phyloP scores from a whole-genome alignment of 805 yeast genomes.

The Lipomyces kockii region DNA sequence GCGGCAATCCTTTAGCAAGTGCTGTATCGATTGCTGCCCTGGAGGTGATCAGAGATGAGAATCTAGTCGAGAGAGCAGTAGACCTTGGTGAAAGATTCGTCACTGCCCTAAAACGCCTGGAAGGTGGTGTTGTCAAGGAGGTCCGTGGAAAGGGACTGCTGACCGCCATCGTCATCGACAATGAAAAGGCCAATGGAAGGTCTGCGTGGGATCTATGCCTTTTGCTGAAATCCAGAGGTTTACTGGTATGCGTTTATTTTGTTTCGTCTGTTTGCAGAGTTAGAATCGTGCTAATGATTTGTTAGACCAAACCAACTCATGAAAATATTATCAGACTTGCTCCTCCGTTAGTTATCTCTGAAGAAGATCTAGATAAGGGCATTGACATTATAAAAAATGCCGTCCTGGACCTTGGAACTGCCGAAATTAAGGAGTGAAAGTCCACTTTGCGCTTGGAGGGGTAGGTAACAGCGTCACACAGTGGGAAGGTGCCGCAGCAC shows the following conservation, averaged over 20 bases:
- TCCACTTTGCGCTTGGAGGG: not conserved
- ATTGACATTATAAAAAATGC: constrained; percentile 70
- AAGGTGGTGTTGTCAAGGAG: constrained; percentile 58
- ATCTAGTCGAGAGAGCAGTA: constrained; percentile 76
- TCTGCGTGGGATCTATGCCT: constrained; percentile 96
- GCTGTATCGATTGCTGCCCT: constrained; percentile 92
- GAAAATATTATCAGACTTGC: constrained; percentile 94
- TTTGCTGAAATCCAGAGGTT: constrained; percentile 84
- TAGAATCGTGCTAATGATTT: not conserved
- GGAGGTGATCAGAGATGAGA: constrained; percentile 85
- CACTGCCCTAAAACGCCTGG: constrained; percentile 47
- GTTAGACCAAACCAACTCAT: constrained; percentile 83
- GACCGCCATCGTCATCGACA: constrained; percentile 89
- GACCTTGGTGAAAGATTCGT: constrained; percentile 73
- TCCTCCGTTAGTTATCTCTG: constrained; percentile 90
- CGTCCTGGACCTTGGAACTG: constrained; percentile 51
- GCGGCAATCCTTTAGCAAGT: constrained; percentile 96
- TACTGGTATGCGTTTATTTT: constrained; percentile 55
- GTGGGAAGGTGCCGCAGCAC: not conserved
- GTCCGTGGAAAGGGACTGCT: constrained; percentile 85
- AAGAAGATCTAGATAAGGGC: constrained; percentile 83
- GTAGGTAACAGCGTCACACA: not conserved
- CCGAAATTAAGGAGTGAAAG: constrained; percentile 22
- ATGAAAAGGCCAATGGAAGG: constrained; percentile 79
- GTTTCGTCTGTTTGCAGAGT: not conserved